phyloP scores from a whole-genome alignment of 306 rosid genomes.

The Castanopsis chinensis region DNA sequence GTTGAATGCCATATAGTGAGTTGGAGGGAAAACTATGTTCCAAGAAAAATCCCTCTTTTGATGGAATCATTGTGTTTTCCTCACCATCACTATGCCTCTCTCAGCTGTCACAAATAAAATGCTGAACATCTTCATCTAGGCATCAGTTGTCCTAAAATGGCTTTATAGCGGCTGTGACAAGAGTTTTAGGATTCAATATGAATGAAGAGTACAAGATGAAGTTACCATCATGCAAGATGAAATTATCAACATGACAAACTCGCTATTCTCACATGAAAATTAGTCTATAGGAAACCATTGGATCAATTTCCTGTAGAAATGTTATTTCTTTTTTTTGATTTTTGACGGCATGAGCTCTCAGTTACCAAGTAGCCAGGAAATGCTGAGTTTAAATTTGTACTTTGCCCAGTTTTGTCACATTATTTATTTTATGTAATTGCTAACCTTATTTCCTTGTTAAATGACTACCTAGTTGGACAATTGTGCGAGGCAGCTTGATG shows the following conservation, averaged over 20 bases:
- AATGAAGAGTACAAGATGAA: not conserved
- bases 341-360: not conserved
- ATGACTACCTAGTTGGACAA: not conserved
- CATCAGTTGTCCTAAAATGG: not conserved
- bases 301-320: not conserved
- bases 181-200: not conserved
- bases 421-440: not conserved
- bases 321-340: no score
- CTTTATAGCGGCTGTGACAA: not conserved
- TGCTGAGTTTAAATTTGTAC: not conserved
- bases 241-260: not conserved
- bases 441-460: not conserved
- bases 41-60: not conserved
- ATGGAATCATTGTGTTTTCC: not conserved
- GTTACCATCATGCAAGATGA: not conserved
- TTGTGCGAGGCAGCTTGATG: not conserved
- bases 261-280: not conserved
- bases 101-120: not conserved
- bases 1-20: no score
- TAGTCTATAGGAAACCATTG: not conserved
- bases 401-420: not conserved
- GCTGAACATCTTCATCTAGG: not conserved
- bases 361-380: not conserved
- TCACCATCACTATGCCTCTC: not conserved
- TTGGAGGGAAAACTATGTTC: no score